These are phyloP conservation scores for Podila verticillata DNA, from an alignment of 192 early-diverging fungal species.

Conservation along the genomic window DNA sequence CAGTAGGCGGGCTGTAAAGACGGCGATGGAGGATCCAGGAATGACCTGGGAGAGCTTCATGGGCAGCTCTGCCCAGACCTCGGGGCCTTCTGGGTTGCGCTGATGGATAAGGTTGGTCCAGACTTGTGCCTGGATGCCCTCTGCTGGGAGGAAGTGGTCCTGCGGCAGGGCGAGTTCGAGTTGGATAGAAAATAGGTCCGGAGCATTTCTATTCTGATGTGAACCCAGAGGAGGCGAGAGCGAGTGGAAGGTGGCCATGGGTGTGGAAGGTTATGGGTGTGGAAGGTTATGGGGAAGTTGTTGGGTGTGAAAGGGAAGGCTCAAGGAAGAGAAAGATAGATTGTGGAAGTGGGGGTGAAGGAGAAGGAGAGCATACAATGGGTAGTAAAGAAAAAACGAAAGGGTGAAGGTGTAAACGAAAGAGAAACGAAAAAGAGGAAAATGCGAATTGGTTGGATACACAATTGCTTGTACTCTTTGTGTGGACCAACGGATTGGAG, in stretches of 20 bases:
- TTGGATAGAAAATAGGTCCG: slow-evolving; percentile 34
- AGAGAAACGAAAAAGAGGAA: no score
- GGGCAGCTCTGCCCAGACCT: slow-evolving; percentile 31
- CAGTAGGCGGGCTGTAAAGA: slow-evolving; percentile 30
- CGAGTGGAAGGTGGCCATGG: slow-evolving; percentile 42
- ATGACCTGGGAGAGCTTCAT: slow-evolving; percentile 42
- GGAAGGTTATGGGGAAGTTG: no score
- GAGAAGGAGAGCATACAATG: no score
- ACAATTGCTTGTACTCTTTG: no score
- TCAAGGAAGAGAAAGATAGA: no score
- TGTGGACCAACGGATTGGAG: no score
- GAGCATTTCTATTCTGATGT: slow-evolving; percentile 24
- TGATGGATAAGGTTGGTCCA: slow-evolving; percentile 47
- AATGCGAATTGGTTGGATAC: no score
- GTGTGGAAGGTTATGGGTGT: no score
- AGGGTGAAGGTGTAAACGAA: no score
- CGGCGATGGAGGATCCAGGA: slow-evolving; percentile 27
- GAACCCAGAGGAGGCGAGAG: slow-evolving; percentile 36
- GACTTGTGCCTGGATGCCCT: slow-evolving; percentile 34
- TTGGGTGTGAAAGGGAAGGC: no score
- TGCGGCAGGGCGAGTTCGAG: slow-evolving; percentile 28
- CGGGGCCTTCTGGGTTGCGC: slow-evolving; percentile 35
- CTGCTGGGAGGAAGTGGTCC: slow-evolving; percentile 41
- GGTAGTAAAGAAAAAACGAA: no score
- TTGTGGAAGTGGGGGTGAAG: no score